Conservation (phyloP, 495 filamentous ascomycete genomes). For the Aspergillus homomorphus region DNA sequence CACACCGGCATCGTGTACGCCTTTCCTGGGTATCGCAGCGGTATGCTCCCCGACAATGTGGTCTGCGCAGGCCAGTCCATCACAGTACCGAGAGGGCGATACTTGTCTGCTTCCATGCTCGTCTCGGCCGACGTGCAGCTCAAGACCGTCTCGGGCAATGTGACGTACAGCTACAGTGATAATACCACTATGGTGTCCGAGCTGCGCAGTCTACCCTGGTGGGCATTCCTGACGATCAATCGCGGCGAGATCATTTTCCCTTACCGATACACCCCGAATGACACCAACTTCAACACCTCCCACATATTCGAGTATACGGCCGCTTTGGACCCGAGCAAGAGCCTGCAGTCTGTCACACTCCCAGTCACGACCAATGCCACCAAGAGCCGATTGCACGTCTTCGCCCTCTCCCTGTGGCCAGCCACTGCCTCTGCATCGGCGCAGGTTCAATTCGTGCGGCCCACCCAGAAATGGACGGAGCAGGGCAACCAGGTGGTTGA, state of each 20-base stretch:
- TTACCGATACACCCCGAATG: background rate
- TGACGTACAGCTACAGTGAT: background rate
- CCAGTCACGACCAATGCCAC: background rate
- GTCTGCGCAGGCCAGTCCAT: background rate
- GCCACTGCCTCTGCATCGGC: background rate
- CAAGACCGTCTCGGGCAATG: background rate
- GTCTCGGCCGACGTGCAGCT: background rate
- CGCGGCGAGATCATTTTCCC: constrained; percentile 4
- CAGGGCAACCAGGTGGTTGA: constrained; percentile 49
- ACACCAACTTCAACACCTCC: constrained; percentile 5
- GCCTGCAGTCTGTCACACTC: background rate
- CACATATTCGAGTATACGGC: constrained; percentile 5
- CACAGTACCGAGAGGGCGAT: background rate
- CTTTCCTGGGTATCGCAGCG: background rate
- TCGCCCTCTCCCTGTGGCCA: constrained; percentile 25
- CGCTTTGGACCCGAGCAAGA: background rate
- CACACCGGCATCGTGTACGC: background rate
- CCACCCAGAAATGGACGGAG: constrained; percentile 51
- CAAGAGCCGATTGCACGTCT: constrained; percentile 20
- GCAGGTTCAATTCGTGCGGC: constrained; percentile 45
- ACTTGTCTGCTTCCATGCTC: background rate
- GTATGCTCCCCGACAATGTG: background rate
- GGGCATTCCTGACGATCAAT: constrained; percentile 3
- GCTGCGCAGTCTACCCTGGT: constrained; percentile 1
- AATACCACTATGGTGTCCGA: background rate